A percentile compares a stretch with the other conserved stretches of the same genome.
phyloP scores from a whole-genome alignment of 1,139 yeast species.

The Geotrichum aggregatum region DNA sequence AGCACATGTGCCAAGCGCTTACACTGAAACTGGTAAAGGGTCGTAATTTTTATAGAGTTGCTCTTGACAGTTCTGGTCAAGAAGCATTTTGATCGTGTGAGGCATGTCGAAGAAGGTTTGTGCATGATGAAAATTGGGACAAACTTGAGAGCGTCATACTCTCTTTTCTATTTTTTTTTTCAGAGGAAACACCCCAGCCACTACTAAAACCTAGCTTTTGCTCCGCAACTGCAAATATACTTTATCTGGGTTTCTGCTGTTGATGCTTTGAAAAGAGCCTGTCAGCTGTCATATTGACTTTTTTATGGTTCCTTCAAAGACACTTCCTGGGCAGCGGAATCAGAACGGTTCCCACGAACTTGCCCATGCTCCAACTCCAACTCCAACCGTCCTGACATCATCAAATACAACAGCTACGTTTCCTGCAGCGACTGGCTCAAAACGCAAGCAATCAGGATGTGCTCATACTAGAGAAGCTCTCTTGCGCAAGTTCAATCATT shows the following conservation, averaged over 20 bases:
- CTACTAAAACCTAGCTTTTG: neutral
- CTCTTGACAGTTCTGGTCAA: no score
- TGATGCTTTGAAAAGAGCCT: neutral
- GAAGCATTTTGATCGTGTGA: no score
- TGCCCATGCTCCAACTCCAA: neutral
- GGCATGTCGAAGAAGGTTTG: no score
- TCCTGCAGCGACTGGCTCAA: neutral
- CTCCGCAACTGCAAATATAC: neutral
- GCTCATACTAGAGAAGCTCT: constrained; percentile 9
- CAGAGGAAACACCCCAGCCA: neutral
- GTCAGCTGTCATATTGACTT: neutral
- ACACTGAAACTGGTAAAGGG: no score
- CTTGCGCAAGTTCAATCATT: constrained; percentile 4
- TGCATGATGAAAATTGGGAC: no score
- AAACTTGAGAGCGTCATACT: neutral
- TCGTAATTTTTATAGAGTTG: no score
- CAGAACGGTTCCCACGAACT: neutral
- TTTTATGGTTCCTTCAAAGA: constrained; percentile 15
- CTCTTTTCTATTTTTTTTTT: constrained; percentile 1
- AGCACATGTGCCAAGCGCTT: no score
- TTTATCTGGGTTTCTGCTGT: neutral
- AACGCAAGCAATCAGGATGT: constrained; percentile 4
- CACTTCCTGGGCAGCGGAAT: constrained; percentile 17
- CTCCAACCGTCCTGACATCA: neutral
- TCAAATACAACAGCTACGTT: neutral